These are phyloP conservation scores for Grammothele lineata DNA, from an alignment of 768 basidiomycete species.

Conservation along the genomic window DNA sequence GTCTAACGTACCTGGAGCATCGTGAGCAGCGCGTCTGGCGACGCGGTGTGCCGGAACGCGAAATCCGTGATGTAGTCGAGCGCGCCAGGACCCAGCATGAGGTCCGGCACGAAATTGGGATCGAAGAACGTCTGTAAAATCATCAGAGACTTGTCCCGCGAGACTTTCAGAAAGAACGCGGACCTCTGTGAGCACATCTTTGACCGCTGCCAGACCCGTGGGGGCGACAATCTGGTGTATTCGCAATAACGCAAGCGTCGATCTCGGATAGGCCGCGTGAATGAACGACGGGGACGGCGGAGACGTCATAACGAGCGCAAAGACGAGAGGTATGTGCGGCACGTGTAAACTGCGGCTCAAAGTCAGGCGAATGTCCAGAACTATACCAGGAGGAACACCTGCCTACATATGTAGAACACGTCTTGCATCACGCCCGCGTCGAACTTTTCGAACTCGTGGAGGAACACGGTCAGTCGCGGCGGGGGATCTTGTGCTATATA, in stretches of 20 bases:
- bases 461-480: constrained; percentile 48
- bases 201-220: constrained; percentile 42
- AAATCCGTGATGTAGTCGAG: constrained; percentile 58
- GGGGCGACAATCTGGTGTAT: constrained; percentile 49
- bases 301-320: constrained; percentile 57
- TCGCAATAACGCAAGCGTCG: constrained; percentile 54
- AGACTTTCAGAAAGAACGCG: not conserved
- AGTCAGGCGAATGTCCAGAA: not conserved
- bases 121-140: constrained; percentile 59
- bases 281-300: constrained; percentile 48
- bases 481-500: constrained; percentile 29
- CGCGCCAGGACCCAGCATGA: constrained; percentile 56
- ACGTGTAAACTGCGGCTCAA: constrained; percentile 43
- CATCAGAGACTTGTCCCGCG: too few species aligned
- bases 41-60: constrained; percentile 50
- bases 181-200: constrained; percentile 55
- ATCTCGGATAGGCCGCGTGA: constrained; percentile 53
- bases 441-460: constrained; percentile 76
- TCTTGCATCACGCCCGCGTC: constrained; percentile 62
- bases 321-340: constrained; percentile 55
- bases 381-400: constrained; percentile 1
- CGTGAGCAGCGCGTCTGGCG: constrained; percentile 52
- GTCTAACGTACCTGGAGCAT: constrained; percentile 64
- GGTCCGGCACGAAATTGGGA: constrained; percentile 49
- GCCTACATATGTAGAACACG: constrained; percentile 72